Evolutionary conservation across 306 rosid species (phyloP).

Genomic region (Prunus campanulata): DNA sequence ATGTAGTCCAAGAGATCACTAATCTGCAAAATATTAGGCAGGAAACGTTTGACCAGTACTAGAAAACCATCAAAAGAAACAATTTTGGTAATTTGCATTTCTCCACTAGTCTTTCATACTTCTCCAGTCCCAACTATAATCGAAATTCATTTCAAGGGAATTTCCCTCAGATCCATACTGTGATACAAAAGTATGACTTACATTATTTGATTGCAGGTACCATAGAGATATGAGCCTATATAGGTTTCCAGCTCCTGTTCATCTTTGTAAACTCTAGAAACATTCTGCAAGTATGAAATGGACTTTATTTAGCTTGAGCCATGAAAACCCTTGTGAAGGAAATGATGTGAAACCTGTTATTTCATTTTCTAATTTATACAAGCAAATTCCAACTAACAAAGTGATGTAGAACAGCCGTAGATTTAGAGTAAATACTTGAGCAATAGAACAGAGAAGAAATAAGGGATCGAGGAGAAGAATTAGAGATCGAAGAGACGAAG

Average conservation of each 20-base stretch:
- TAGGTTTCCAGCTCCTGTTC: constrained; percentile 81
- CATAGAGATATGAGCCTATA: constrained; percentile 73
- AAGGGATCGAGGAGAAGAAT: too few species aligned
- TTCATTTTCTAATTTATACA: neutral
- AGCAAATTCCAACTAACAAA: neutral
- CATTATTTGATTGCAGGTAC: constrained; percentile 58
- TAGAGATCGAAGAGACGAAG: too few species aligned
- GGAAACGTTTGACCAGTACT: neutral
- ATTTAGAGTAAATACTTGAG: too few species aligned
- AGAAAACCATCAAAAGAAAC: neutral
- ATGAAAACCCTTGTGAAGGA: constrained; percentile 21
- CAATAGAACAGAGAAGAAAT: too few species aligned
- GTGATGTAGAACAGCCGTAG: too few species aligned
- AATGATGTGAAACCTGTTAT: neutral
- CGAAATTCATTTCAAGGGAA: constrained; percentile 13
- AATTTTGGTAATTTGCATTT: neutral
- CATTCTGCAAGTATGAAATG: constrained; percentile 50
- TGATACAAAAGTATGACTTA: constrained; percentile 39
- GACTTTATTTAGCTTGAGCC: constrained; percentile 26
- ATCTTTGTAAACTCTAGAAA: constrained; percentile 69
- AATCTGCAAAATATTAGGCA: neutral
- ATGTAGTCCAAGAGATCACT: neutral
- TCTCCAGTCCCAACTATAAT: neutral
- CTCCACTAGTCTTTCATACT: neutral
- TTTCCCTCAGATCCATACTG: neutral